Conservation (phyloP, 2,329 filamentous ascomycete genomes). For the Aspergillus costaricaensis region DNA sequence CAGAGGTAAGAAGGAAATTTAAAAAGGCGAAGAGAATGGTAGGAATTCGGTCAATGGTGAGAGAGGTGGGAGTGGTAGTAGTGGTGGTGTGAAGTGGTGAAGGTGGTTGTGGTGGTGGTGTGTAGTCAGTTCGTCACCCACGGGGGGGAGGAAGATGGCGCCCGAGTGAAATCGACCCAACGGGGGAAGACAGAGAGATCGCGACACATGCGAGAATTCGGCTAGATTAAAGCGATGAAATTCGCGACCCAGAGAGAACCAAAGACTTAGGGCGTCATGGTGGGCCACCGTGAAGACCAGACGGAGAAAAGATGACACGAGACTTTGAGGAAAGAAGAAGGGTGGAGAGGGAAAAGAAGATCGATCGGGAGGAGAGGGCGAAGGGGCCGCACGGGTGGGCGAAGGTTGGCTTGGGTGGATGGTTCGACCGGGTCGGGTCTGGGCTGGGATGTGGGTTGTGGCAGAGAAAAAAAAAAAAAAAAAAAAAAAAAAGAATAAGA, state of each 20-base stretch:
- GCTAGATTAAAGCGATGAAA: slow-evolving; percentile 15
- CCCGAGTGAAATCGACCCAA: slow-evolving; percentile 19
- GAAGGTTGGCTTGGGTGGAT: neutral
- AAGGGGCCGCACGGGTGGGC: slow-evolving; percentile 22
- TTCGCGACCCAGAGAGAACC: slow-evolving; percentile 17
- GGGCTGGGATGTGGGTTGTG: neutral
- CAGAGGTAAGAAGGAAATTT: neutral
- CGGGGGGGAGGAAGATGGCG: slow-evolving; percentile 15
- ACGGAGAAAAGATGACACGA: slow-evolving; percentile 24
- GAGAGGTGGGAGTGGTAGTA: slow-evolving; percentile 11
- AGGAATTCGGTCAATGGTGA: slow-evolving; percentile 8
- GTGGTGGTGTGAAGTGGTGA: slow-evolving; percentile 7
- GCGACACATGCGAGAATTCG: slow-evolving; percentile 21
- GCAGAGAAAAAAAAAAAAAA: slow-evolving; percentile 6
- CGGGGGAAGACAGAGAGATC: slow-evolving; percentile 15
- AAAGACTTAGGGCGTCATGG: slow-evolving; percentile 27
- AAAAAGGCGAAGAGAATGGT: neutral
- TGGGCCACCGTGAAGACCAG: slow-evolving; percentile 25
- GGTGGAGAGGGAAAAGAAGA: slow-evolving; percentile 20
- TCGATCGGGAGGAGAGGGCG: slow-evolving; percentile 19
- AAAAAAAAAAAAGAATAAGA: neutral
- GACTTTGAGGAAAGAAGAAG: slow-evolving; percentile 11
- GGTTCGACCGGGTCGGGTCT: neutral
- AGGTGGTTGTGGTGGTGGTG: slow-evolving; percentile 3
- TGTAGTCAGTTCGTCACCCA: slow-evolving; percentile 15